Evolutionary conservation across 2,329 filamentous ascomycete genomes (phyloP).

Genomic region (Diaporthe ampelina): DNA sequence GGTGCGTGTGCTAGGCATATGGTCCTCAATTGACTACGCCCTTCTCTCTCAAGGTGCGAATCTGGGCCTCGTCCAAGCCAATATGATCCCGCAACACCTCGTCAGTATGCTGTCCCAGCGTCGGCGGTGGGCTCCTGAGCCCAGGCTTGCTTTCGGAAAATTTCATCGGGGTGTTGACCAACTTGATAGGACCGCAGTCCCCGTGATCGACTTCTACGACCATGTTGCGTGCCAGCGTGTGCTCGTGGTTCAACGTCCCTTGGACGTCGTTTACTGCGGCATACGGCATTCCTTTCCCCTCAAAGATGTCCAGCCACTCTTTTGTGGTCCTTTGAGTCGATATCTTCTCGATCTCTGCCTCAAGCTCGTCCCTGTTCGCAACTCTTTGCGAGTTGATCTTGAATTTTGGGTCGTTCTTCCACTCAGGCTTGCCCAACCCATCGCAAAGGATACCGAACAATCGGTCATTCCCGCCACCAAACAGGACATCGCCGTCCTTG

Average conservation of each 20-base stretch:
- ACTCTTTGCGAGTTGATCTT: conserved; percentile 74
- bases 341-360: conserved; percentile 81
- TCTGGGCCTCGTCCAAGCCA: conserved; percentile 69
- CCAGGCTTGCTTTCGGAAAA: conserved; percentile 86
- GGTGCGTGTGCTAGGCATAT: conserved; percentile 48
- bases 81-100: conserved; percentile 78
- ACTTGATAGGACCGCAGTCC: conserved; percentile 85
- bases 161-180: conserved; percentile 96
- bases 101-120: conserved; percentile 87
- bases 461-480: conserved; percentile 80
- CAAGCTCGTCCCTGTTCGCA: conserved; percentile 81
- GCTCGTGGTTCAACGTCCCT: conserved; percentile 84
- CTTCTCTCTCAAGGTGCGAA: conserved; percentile 72
- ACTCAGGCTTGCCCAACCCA: conserved; percentile 69
- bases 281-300: conserved; percentile 94
- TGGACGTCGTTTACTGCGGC: conserved; percentile 94
- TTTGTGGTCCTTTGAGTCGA: conserved; percentile 84
- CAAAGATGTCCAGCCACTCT: conserved; percentile 88
- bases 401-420: conserved; percentile 72
- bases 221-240: conserved; percentile 90
- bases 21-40: conserved; percentile 69
- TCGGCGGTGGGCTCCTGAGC: conserved; percentile 84
- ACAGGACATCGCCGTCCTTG: conserved; percentile 77
- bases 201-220: conserved; percentile 88
- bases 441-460: conserved; percentile 76